Evolutionary conservation across 257 asterid genomes (phyloP).

Genomic region (Rubia yunnanensis): DNA sequence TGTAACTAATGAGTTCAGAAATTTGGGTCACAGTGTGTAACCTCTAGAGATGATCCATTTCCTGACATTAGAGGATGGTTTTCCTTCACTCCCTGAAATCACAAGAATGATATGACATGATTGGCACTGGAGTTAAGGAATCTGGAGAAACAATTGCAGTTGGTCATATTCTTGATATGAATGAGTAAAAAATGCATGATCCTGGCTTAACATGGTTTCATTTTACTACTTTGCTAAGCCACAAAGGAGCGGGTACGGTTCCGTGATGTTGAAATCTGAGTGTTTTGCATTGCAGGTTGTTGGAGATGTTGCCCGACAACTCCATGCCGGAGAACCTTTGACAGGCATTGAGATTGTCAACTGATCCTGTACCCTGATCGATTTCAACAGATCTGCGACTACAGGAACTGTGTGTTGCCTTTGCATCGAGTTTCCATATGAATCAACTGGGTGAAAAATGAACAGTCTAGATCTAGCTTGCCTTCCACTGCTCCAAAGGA

Average conservation of each 20-base stretch:
- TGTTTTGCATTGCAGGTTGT: conserved; percentile 40
- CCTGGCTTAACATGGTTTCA: not conserved
- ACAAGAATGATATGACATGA: too few species aligned
- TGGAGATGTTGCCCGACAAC: conserved; percentile 79
- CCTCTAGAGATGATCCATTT: not conserved
- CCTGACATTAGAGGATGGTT: not conserved
- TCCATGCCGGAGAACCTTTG: conserved; percentile 43
- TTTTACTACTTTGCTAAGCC: not conserved
- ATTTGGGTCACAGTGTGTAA: not conserved
- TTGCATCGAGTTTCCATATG: too few species aligned
- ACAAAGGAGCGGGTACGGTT: not conserved
- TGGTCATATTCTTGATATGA: not conserved
- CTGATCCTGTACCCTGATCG: conserved; percentile 12
- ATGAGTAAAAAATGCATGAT: not conserved
- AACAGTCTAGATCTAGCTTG: too few species aligned
- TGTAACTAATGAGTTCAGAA: not conserved
- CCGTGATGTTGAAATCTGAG: not conserved
- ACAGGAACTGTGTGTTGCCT: not conserved
- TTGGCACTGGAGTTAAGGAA: not conserved
- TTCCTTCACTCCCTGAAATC: not conserved
- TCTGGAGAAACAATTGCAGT: not conserved
- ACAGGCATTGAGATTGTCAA: conserved; percentile 66
- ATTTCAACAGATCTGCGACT: not conserved
- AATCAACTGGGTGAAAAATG: too few species aligned
- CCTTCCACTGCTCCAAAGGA: too few species aligned